Evolutionary conservation across 2,329 filamentous ascomycete genomes (phyloP).

Genomic region (Massarina eburnea): DNA sequence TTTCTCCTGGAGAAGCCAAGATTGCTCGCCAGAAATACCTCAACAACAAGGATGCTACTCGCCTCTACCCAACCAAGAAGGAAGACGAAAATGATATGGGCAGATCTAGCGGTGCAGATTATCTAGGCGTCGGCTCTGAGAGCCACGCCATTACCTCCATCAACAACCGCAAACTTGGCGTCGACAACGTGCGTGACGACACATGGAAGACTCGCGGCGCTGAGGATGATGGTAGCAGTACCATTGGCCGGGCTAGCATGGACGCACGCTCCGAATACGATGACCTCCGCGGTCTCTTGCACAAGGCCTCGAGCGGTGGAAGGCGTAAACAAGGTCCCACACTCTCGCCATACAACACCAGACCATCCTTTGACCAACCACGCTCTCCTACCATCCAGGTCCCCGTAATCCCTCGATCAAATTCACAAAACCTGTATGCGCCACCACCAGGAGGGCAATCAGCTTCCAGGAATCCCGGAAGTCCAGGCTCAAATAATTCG

Average conservation of each 20-base stretch:
- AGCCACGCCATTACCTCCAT: conserved; percentile 48
- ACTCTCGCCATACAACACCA: conserved; percentile 24
- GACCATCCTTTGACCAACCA: conserved; percentile 16
- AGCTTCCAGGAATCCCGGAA: conserved; percentile 25
- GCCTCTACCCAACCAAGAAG: conserved; percentile 60
- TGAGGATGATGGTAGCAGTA: conserved; percentile 44
- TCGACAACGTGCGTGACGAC: conserved; percentile 49
- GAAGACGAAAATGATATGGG: conserved; percentile 28
- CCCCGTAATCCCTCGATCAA: conserved; percentile 19
- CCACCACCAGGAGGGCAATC: conserved; percentile 16
- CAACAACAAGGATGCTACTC: conserved; percentile 60
- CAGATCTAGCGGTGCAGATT: conserved; percentile 37
- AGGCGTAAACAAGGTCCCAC: conserved; percentile 42
- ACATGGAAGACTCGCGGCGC: conserved; percentile 42
- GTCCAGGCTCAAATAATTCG: conserved; percentile 36
- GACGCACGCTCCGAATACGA: conserved; percentile 48
- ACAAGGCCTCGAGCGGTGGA: conserved; percentile 45
- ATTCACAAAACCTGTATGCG: conserved; percentile 22
- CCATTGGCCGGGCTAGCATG: conserved; percentile 44
- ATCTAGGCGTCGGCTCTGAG: conserved; percentile 27
- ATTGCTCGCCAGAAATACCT: conserved; percentile 58
- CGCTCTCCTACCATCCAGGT: conserved; percentile 28
- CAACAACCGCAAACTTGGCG: conserved; percentile 46
- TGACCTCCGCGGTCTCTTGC: conserved; percentile 49
- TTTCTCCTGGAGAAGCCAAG: conserved; percentile 68